These are phyloP conservation scores for Linum tenue DNA, from an alignment of 345 rosid genomes.

Conservation along the genomic window DNA sequence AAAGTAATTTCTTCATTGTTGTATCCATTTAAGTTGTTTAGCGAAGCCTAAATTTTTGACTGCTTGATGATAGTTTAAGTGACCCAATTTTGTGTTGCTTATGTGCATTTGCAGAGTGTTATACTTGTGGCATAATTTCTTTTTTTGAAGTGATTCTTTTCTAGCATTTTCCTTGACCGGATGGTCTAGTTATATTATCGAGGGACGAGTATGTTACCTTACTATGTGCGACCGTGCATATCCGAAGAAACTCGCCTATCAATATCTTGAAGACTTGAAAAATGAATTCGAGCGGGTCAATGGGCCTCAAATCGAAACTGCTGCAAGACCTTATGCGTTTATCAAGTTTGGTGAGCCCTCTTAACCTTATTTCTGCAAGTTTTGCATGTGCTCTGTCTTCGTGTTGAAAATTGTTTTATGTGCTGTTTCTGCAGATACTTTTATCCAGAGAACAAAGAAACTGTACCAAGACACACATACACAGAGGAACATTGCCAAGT, in stretches of 20 bases:
- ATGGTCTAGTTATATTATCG: conserved; percentile 71
- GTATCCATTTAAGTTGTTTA: no score
- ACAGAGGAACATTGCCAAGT: conserved; percentile 79
- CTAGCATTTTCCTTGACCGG: conserved; percentile 42
- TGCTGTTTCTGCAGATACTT: conserved; percentile 55
- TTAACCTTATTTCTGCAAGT: conserved; percentile 9
- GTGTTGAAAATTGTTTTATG: conserved; percentile 11
- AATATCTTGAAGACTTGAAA: conserved; percentile 90
- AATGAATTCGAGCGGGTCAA: conserved; percentile 94
- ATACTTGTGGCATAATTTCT: background rate
- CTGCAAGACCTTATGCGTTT: conserved; percentile 98
- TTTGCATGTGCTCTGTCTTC: conserved; percentile 17
- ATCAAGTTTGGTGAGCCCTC: conserved; percentile 74
- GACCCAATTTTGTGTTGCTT: no score
- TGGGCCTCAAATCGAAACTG: conserved; percentile 85
- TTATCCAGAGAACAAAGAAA: conserved; percentile 95
- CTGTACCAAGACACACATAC: conserved; percentile 94
- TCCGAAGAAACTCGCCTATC: conserved; percentile 94
- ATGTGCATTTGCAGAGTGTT: no score
- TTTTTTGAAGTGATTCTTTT: background rate
- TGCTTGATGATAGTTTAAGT: no score
- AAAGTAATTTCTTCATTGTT: no score
- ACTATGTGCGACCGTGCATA: conserved; percentile 97
- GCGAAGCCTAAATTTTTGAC: no score
- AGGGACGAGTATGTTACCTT: conserved; percentile 93